Percentiles rank a stretch among this genome's conserved stretches.
Evolutionary conservation across 495 filamentous ascomycete species (phyloP).

Genomic region (Bacidia rubella): DNA sequence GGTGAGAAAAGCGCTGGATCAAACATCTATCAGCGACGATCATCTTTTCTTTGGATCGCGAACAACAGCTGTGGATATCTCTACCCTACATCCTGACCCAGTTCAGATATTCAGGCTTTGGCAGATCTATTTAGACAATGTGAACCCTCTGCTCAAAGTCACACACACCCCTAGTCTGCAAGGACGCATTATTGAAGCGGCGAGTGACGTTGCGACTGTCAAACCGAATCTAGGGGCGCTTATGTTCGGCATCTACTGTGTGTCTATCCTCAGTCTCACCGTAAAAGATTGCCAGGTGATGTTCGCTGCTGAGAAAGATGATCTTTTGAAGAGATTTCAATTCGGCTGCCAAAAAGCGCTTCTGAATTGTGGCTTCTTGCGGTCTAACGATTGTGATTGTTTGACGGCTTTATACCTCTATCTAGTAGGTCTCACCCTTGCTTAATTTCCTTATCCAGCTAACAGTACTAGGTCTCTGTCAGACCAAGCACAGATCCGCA

Average conservation of each 20-base stretch:
- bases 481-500: slow-evolving; percentile 32
- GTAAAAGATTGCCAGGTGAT: slow-evolving; percentile 28
- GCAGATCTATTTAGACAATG: slow-evolving; percentile 38
- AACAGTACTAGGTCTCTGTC: slow-evolving; percentile 35
- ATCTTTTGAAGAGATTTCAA: slow-evolving; percentile 34
- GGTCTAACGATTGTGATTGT: slow-evolving; percentile 36
- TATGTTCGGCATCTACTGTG: slow-evolving; percentile 46
- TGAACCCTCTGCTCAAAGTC: slow-evolving; percentile 41
- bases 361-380: slow-evolving; percentile 31
- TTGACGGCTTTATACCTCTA: slow-evolving; percentile 49
- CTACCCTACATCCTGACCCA: slow-evolving; percentile 32
- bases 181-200: slow-evolving; percentile 28
- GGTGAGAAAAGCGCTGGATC: slow-evolving; percentile 34
- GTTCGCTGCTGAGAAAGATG: slow-evolving; percentile 30
- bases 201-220: slow-evolving; percentile 11
- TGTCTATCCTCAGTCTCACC: slow-evolving; percentile 32
- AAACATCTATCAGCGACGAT: slow-evolving; percentile 25
- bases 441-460: slow-evolving; percentile 6
- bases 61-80: slow-evolving; percentile 29
- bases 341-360: slow-evolving; percentile 44
- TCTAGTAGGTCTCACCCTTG: slow-evolving; percentile 31
- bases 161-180: slow-evolving; percentile 39
- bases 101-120: slow-evolving; percentile 32
- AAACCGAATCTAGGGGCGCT: slow-evolving; percentile 28
- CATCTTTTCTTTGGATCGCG: slow-evolving; percentile 37